Conservation (phyloP, 129 eudicot genomes). For the Centella asiatica region DNA sequence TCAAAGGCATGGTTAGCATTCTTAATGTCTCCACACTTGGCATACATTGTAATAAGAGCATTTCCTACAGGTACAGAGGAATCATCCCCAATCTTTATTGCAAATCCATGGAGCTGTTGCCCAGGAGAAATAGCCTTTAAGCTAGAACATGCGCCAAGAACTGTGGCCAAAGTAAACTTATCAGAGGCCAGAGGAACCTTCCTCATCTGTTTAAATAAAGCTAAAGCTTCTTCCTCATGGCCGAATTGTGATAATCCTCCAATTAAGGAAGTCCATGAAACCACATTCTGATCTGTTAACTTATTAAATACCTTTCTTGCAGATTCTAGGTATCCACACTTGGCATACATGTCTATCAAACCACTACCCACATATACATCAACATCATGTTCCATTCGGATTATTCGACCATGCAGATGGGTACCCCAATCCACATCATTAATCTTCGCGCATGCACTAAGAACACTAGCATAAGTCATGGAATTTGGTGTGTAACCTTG, state of each 20-base stretch:
- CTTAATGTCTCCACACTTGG: constrained; percentile 34
- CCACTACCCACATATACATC: constrained; percentile 41
- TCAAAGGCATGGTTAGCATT: constrained; percentile 31
- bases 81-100: constrained; percentile 29
- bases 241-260: constrained; percentile 39
- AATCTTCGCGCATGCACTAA: constrained; percentile 37
- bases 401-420: constrained; percentile 42
- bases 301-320: constrained; percentile 33
- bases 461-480: constrained; percentile 44
- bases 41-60: constrained; percentile 49
- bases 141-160: constrained; percentile 36
- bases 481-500: constrained; percentile 44
- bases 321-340: constrained; percentile 31
- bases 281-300: constrained; percentile 31
- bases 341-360: constrained; percentile 50
- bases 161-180: constrained; percentile 39
- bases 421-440: constrained; percentile 29
- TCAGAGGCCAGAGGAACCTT: constrained; percentile 30
- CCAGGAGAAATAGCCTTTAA: constrained; percentile 30
- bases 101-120: constrained; percentile 38
- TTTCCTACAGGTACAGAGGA: constrained; percentile 35
- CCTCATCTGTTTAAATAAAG: constrained; percentile 38
- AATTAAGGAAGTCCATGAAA: constrained; percentile 46
- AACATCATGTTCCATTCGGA: constrained; percentile 28
- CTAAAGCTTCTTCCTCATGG: constrained; percentile 32